Base-by-base conservation (phyloP, 2,329 filamentous ascomycete species). In the Karstenula rhodostoma region DNA sequence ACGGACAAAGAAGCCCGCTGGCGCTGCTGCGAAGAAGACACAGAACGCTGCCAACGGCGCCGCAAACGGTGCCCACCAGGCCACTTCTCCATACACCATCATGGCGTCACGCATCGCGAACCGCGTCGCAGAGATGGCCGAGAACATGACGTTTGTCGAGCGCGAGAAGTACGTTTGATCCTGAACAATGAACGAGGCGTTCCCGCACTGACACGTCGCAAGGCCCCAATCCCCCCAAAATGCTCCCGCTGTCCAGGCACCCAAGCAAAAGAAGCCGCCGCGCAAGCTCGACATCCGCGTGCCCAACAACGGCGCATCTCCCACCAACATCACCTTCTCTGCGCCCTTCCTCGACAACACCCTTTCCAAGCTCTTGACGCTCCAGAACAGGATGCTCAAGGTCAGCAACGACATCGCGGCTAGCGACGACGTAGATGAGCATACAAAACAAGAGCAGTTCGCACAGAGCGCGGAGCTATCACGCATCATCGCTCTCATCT, bases 291-390 rank as follows among this genome's bases (percentile, higher is more conserved):
- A 84, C 60, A 82, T 84, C 76, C 76, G 82, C 22, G 76, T 84
- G 4, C 78, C 77, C 32, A 74, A 73, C 56, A 67, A 72, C 17
- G 70, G 71, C 43, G 57, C 65, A 17, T 77, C 75, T 9, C 73
- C 74, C 9, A 75, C 76, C 25, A 77, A 77, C 57, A 75, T 84
- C 61, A 80, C 79, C 37, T 84, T 84, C 73, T 82, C 80, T n/a
- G 82, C 82, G 0, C 81, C 82, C 0, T 84, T 84, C 76, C 80
- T 84, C 55, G 82, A 84, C 75, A 84, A 84, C 69, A 83, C 82
- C 5, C 76, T 84, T 1, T 75, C 79, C 56, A 84, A 84, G 77
- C 80, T 84, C 72, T 71, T 84, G 52, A 70, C 77, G 12, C 74
- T 84, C 47, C 82, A 84, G 62, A 82, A 82, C 68, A 75, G 81